Evolutionary conservation across 352 stramenopile species (phyloP), one percentile per base, ranked within the genome.

Genomic region (Aphanomyces invadans): DNA sequence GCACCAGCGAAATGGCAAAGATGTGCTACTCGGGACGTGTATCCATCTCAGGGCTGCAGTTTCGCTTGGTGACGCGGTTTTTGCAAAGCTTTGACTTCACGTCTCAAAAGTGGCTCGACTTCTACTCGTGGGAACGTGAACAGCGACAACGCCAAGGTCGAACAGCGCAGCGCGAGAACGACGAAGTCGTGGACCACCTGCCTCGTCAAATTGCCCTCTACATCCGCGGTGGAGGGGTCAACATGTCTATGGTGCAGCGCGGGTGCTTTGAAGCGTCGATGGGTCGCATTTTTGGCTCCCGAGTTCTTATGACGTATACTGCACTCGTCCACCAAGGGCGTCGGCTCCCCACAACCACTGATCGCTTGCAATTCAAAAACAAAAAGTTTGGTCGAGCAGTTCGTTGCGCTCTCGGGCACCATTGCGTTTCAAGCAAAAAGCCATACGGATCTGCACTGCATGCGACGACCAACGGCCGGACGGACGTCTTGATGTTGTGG

Each of bases 51-150:
- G 84, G 86, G 25, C 91, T 91, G 53, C 83, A 84, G 53, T 92
- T 92, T 65, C 77, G 86, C 26, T 88, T 82, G 4, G 80, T 92
- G 29, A 90, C 83, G 7, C 78, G 75, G 9, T 95, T 95, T 53
- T 83, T 80, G 4, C 80, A 89, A 64, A 92, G 82, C 72, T 95
- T 95, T 59, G 86, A 95, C 55, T 95, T 90, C 51, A 89, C 86
- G 52, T 87, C 79, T 15, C 78, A 92, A 0, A 83, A 83, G 69
- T 95, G 86, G 86, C 71, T 66, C 33, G 82, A 71, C 10, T 95
- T 89, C 51, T 95, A 95, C 71, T 53, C 74, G 19, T 89, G 78
- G 79, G 71, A 75, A 29, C 73, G 82, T 48, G 70, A 83, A 46
- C 70, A 86, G 31, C 29, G 33, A 26, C 17, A 21, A 9, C 54